Percentiles rank a stretch among this genome's conserved stretches.
phyloP scores from a whole-genome alignment of 768 basidiomycete genomes.

The Paxillus involutus region DNA sequence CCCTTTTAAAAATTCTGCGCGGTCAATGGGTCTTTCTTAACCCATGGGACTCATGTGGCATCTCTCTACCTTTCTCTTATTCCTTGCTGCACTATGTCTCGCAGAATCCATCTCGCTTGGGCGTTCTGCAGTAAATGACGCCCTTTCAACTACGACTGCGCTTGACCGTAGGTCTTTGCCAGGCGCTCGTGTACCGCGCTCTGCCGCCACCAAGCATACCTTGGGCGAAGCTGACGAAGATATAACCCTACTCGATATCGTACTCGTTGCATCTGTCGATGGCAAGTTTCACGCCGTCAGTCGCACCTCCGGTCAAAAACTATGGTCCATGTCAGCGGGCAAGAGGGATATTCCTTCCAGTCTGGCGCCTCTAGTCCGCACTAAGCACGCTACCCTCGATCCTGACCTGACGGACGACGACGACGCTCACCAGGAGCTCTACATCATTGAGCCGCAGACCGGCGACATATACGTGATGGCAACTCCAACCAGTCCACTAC shows the following conservation, averaged over 20 bases:
- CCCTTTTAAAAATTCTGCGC: not conserved
- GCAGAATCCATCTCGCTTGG: constrained; percentile 33
- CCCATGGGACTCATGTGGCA: constrained; percentile 37
- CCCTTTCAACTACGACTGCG: constrained; percentile 25
- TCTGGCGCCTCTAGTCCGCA: constrained; percentile 74
- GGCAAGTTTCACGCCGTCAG: constrained; percentile 95
- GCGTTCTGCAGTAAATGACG: constrained; percentile 22
- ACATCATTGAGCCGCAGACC: constrained; percentile 93
- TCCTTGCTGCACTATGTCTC: constrained; percentile 29
- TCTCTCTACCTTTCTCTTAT: constrained; percentile 23
- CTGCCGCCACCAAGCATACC: constrained; percentile 4
- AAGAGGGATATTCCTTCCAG: constrained; percentile 48
- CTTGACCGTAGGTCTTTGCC: constrained; percentile 14
- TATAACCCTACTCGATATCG: constrained; percentile 73
- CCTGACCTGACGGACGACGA: constrained; percentile 58
- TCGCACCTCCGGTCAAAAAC: constrained; percentile 72
- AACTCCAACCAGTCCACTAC: constrained; percentile 64
- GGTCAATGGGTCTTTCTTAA: constrained; percentile 29
- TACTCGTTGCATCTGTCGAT: constrained; percentile 91
- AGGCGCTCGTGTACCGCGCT: constrained; percentile 21
- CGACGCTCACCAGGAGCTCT: constrained; percentile 61
- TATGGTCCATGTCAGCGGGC: constrained; percentile 87
- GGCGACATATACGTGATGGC: constrained; percentile 90
- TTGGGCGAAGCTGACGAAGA: constrained; percentile 34
- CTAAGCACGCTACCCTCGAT: constrained; percentile 58